Base-by-base conservation (phyloP, 1,284 basidiomycete genomes). In the Bondarzewia mesenterica region DNA sequence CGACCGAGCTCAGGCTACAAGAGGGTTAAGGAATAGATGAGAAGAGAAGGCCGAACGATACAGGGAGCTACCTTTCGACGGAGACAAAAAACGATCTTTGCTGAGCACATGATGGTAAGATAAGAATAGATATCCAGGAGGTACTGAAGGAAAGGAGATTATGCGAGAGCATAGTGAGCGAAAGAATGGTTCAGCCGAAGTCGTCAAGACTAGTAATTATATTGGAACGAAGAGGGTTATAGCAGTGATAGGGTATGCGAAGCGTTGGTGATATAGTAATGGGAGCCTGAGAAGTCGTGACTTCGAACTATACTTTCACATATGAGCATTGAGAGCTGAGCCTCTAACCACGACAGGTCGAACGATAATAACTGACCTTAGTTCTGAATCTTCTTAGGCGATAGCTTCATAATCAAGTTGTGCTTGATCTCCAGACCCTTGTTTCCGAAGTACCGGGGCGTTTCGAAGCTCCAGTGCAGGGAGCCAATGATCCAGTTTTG, bases 391-490 rank as follows among this genome's bases (percentile, higher is more conserved):
- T 12, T 45, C 29, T 21, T 49, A 15, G 56, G 26, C 18, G 64
- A 58, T 41, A 69, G 55, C 18, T 55, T 55, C 40, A 72, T 63
- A n/a, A 60, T 51, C 22, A 67, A 57, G 7, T 58, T 61, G 39
- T 54, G 58, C 60, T 66, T 68, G 39, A 70, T 61, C 50, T 60
- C 54, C 7, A 46, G 46, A 4, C 68, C 69, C 12, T 56, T 52
- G 47, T 62, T 60, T 16, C 67, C 69, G 52, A 73, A 71, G 57
- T 73, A 72, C 15, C 70, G 60, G 48, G 61, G 60, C n/a, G 67
- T 66, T 53, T 65, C 58, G 52, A 71, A 71, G 47, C 65, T 66
- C 70, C 70, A 72, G 50, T 68, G 62, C 36, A 71, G 57, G 47
- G 62, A 65, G n/a, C 69, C 69, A 23, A 65, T 58, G 52, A 71